Evolutionary conservation across 495 filamentous ascomycete species (phyloP).

Genomic region (Penicillium lagena): DNA sequence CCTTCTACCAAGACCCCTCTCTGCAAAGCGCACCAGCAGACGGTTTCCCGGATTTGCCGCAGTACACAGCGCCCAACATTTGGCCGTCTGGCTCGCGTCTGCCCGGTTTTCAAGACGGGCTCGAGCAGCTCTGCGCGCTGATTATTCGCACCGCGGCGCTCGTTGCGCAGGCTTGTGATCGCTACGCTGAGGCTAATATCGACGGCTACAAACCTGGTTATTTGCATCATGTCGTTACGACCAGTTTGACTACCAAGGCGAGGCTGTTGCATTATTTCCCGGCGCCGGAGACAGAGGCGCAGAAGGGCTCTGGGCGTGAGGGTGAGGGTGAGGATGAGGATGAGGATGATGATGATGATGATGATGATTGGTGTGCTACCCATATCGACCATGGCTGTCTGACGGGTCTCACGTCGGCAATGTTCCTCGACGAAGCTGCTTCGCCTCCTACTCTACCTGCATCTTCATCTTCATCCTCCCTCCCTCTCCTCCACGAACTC

Average conservation of each 20-base stretch:
- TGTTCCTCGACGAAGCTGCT: constrained; percentile 82
- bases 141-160: constrained; percentile 86
- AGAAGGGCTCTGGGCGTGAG: constrained; percentile 2
- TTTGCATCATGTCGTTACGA: constrained; percentile 78
- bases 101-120: constrained; percentile 63
- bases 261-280: constrained; percentile 90
- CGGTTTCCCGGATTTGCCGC: constrained; percentile 52
- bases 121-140: constrained; percentile 71
- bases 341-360: constrained; percentile 37
- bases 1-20: constrained; percentile 70
- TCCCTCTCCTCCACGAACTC: constrained; percentile 57
- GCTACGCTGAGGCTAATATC: constrained; percentile 73
- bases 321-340: constrained; percentile 6
- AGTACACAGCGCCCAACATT: constrained; percentile 70
- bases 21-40: constrained; percentile 55
- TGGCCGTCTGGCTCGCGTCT: constrained; percentile 68
- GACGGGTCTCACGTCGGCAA: constrained; percentile 87
- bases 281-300: neutral
- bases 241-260: constrained; percentile 84
- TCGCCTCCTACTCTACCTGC: constrained; percentile 30
- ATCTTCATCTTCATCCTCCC: constrained; percentile 7
- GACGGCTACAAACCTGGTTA: constrained; percentile 67
- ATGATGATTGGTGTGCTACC: constrained; percentile 94
- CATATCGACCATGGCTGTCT: constrained; percentile 92
- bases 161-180: constrained; percentile 83